phyloP scores from a whole-genome alignment of 106 monocot species.

The Allium cepa region DNA sequence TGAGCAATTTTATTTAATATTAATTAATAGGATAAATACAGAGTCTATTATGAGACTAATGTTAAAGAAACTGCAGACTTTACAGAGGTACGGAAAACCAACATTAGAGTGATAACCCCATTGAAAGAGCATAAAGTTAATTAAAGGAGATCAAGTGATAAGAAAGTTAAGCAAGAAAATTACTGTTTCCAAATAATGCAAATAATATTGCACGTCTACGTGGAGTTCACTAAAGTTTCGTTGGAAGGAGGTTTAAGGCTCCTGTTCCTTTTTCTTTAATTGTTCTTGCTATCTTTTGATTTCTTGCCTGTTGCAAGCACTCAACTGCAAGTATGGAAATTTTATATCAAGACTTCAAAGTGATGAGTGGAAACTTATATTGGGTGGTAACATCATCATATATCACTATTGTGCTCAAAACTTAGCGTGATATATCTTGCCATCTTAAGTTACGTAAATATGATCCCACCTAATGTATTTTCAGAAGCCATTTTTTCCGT shows the following conservation, averaged over 20 bases:
- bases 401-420: not conserved
- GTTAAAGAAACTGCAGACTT: too few species aligned
- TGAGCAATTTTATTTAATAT: too few species aligned
- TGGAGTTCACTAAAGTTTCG: slow-evolving; percentile 1
- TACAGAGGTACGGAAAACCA: too few species aligned
- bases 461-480: too few species aligned
- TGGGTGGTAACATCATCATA: not conserved
- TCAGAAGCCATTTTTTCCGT: too few species aligned
- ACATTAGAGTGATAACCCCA: not conserved
- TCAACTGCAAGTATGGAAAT: not conserved
- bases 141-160: not conserved
- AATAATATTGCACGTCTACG: not conserved
- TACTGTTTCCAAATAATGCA: not conserved
- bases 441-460: too few species aligned
- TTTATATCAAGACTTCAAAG: not conserved
- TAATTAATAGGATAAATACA: too few species aligned
- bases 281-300: not conserved
- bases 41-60: too few species aligned
- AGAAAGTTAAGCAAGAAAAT: not conserved
- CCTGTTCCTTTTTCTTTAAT: not conserved
- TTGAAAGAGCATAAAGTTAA: not conserved
- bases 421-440: too few species aligned
- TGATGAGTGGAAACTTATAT: not conserved
- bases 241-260: not conserved
- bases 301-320: not conserved